A percentile compares a stretch with the other conserved stretches of the same genome.
These are phyloP conservation scores for Ambispora gerdemannii DNA, from an alignment of 192 early-diverging fungal genomes.

Conservation along the genomic window DNA sequence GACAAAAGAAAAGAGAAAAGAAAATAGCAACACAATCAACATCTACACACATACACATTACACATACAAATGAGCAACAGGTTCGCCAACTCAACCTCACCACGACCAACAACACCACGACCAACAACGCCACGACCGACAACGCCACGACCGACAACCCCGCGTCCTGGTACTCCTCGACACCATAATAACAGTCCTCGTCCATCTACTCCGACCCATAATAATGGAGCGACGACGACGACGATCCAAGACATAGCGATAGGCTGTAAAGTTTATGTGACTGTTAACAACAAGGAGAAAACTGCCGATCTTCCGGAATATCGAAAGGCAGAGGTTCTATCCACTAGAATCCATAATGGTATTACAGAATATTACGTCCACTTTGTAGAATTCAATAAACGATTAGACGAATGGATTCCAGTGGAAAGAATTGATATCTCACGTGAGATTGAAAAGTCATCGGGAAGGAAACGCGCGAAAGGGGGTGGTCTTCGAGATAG, in stretches of 20 bases:
- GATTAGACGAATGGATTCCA: conserved; percentile 94
- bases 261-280: conserved; percentile 63
- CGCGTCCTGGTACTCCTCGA: neutral
- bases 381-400: conserved; percentile 96
- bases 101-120: neutral
- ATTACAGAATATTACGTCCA: conserved; percentile 89
- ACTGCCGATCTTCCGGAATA: conserved; percentile 44
- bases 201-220: neutral
- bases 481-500: conserved; percentile 32
- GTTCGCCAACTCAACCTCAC: conserved; percentile 4
- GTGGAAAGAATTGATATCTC: conserved; percentile 62
- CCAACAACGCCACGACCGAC: neutral
- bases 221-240: too few relatives aligned
- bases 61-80: conserved; percentile 24
- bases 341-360: conserved; percentile 56
- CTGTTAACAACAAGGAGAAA: conserved; percentile 47
- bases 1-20: too few relatives aligned
- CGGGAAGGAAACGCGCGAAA: conserved; percentile 65
- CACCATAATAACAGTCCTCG: neutral
- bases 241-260: conserved; percentile 38
- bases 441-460: conserved; percentile 59
- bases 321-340: conserved; percentile 84
- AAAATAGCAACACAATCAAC: too few relatives aligned
- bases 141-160: neutral
- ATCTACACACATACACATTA: too few relatives aligned